Base-by-base conservation (phyloP, 1,284 basidiomycete species). In the Sporisorium exsertum region DNA sequence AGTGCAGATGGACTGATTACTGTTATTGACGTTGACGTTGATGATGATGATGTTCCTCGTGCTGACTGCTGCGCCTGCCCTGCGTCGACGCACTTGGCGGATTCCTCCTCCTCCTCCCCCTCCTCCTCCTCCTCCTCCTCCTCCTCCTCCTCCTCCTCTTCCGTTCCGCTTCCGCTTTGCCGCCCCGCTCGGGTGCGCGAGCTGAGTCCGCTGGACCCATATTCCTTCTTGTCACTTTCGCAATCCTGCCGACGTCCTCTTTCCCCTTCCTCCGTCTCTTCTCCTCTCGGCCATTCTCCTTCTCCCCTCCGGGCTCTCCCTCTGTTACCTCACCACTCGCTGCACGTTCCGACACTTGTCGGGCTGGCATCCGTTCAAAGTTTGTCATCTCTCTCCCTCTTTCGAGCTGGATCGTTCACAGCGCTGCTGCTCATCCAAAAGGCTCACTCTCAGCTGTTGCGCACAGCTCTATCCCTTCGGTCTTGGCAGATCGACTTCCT, bases 111-210 rank as follows among this genome's bases (percentile, higher is more conserved):
- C 24, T n/a, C 22, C 35, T 33, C n/a, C n/a, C n/a, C n/a, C n/a
- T 40, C 3, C 37, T 40, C 16, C 37, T 40, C n/a, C 26, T 20
- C 24, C 37, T 35, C 33, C 37, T 43, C 6, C 40, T 43, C n/a
- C 40, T 43, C n/a, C 26, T 20, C 24, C 37, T 27, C 12, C 40
- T 55, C 29, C 18, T n/a, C 3, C 20, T 46, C 20, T 20, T 51
- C 49, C 29, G 49, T 50, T 50, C 49, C 49, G 29, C 49, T 50
- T 50, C 27, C 29, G 16, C n/a, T 32, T 50, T 50, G 49, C 49
- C 49, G 49, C 49, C 26, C 49, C 13, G 16, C 27, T 50, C 49
- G 29, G 49, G 13, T 50, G 27, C 49, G 5, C 5, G 16, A 49
- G 47, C 47, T 32, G 16, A 26, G 27, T 49, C 37, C 8, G 8